Evolutionary conservation across 2,329 filamentous ascomycete species (phyloP), one percentile per base, ranked within the genome.

Genomic region (Remersonia thermophila): DNA sequence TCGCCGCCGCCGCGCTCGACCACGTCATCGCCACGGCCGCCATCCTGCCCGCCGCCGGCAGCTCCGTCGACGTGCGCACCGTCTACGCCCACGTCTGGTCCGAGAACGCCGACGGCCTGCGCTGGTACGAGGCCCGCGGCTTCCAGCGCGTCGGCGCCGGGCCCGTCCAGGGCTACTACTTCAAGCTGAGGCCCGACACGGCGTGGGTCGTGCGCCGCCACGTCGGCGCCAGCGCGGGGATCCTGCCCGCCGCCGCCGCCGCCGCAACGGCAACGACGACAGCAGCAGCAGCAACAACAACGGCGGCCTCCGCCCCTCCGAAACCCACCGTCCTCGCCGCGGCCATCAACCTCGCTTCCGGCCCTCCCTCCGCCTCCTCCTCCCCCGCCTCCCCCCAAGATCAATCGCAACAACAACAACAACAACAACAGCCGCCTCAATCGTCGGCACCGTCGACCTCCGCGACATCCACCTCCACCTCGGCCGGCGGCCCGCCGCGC

Each of bases 11-110:
- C 16, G 65, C 73, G 0, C 57, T 81, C 12, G 65, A 73, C 31
- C 62, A 69, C 43, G 61, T 75, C 31, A 46, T 70, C 37, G 56
- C 57, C 15, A 57, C 60, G 9, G 62, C 62, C 2, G 57, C 56
- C 10, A 48, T 51, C 9, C 44, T 55, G n/a, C 46, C 48, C 7
- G 52, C 47, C 28, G 44, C 48, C 10, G 54, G 56, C 9, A 57
- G 57, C 3, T 55, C 44, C 12, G 53, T 62, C 43, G 50, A 63
- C 32, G 61, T 66, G 25, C 47, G 46, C 26, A 48, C 61, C 30
- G 59, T 77, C 12, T 79, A 73, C 45, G 77, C 77, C 4, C 77
- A 81, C 52, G 77, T 80, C 12, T 81, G 77, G 77, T 76, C 75
- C 9, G 66, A 74, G 40, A 80, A 79, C 51, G 64, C 68, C 2